Evolutionary conservation across 352 stramenopile species (phyloP), one percentile per base, ranked within the genome.

Genomic region (Globisporangium apiculatum): DNA sequence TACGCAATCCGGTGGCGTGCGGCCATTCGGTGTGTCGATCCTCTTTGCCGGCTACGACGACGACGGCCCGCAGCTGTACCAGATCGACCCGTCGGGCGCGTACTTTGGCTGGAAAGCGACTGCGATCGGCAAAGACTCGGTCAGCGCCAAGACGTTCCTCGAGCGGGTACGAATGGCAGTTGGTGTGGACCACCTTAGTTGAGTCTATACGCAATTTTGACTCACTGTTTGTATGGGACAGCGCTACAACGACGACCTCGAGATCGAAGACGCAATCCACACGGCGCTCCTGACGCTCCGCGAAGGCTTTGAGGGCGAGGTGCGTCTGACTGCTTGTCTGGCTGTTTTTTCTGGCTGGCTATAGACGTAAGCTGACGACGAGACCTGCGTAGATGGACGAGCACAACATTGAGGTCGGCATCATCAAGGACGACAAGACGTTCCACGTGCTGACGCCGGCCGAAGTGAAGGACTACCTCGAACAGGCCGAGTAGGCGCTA

Each of bases 21-120:
- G 97, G 62, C 97, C 97, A 5, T 99, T 99, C 73, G 97, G 97
- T 56, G 93, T 99, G n/a, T 98, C 89, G 37, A 86, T 99, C 11
- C 78, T 99, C 41, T 97, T 99, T 49, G 97, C 97, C 5, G 97
- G 97, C 57, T 98, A 98, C 63, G 97, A 99, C 63, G 94, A 98
- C 59, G 96, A 99, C 57, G 94, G 93, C 17, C 96, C 97, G 47
- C 83, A 98, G 69, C 76, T 99, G 36, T 99, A 98, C 80, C 94
- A 98, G 73, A 97, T 99, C 36, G 97, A 99, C 72, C 97, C 97
- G 7, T 98, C 88, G 8, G 97, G 97, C 38, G 86, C 97, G 5
- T 99, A 98, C 76, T 99, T 99, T 80, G 96, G 91, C 48, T 99
- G 97, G 97, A 99, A 99, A 75, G 97, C 97, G n/a, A 99, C 96